A percentile compares a stretch with the other conserved stretches of the same genome.
Evolutionary conservation across 441 rosid species (phyloP).

Genomic region (Pelargonium citronellum): DNA sequence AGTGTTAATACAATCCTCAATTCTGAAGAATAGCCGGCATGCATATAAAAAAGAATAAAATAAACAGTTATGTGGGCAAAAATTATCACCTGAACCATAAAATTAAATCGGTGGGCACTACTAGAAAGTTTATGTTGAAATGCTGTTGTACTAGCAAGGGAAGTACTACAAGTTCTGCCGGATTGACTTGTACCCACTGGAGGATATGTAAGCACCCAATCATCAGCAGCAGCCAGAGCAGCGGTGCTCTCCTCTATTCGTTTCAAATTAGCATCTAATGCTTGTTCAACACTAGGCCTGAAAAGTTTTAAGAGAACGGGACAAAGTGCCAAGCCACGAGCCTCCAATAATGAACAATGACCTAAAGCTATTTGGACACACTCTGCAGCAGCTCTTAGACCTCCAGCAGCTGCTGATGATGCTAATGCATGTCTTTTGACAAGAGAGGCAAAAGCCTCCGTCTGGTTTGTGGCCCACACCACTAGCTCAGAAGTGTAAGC

Average conservation of each 20-base stretch:
- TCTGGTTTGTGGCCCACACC: conserved; percentile 93
- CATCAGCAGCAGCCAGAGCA: conserved; percentile 98
- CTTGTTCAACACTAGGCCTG: conserved; percentile 96
- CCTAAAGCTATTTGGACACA: conserved; percentile 99
- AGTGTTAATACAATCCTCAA: neutral
- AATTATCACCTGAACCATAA: conserved; percentile 90
- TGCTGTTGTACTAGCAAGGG: conserved; percentile 38
- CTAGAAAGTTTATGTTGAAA: conserved; percentile 86
- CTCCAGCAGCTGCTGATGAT: conserved; percentile 98
- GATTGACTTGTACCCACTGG: conserved; percentile 62
- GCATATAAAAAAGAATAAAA: too few species aligned
- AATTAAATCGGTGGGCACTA: conserved; percentile 94
- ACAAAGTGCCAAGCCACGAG: conserved; percentile 88
- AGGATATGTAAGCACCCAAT: conserved; percentile 82
- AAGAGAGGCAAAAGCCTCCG: conserved; percentile 80
- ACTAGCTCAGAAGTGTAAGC: conserved; percentile 94
- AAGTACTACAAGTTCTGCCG: conserved; percentile 48
- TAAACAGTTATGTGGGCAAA: too few species aligned
- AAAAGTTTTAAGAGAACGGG: conserved; percentile 81
- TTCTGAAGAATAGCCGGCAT: too few species aligned
- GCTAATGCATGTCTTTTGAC: conserved; percentile 94
- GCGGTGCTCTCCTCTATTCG: conserved; percentile 98
- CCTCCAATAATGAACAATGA: conserved; percentile 93
- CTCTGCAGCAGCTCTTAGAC: conserved; percentile 97
- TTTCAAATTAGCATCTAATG: conserved; percentile 84